phyloP scores from a whole-genome alignment of 108 stramenopile species.

The Cyclostephanos invisitatus region DNA sequence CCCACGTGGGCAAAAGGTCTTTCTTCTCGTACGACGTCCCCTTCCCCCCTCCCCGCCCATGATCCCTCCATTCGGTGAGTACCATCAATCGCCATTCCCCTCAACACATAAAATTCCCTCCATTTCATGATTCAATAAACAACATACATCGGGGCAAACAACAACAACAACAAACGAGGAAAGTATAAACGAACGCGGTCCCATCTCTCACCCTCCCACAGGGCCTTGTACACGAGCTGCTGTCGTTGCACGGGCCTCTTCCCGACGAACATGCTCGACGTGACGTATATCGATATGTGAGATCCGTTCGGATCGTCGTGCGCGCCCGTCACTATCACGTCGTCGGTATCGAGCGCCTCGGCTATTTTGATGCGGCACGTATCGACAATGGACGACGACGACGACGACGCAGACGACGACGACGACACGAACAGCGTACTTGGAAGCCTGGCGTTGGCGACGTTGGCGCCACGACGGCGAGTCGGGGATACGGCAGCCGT shows the following conservation, averaged over 20 bases:
- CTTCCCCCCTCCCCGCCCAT: no score
- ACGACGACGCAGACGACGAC: not conserved
- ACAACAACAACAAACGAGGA: not conserved
- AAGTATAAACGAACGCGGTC: not conserved
- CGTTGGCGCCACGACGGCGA: not conserved
- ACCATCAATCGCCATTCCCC: no score
- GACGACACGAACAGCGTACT: not conserved
- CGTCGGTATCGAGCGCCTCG: conserved; percentile 68
- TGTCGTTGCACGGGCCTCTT: conserved; percentile 86
- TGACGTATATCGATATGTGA: conserved; percentile 86
- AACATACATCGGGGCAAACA: no score
- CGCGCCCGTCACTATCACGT: conserved; percentile 79
- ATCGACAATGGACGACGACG: conserved; percentile 61
- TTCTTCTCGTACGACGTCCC: no score
- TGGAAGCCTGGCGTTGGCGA: not conserved
- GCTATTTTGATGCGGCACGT: conserved; percentile 73
- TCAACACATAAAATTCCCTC: no score
- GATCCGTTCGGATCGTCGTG: conserved; percentile 93
- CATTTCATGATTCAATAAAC: no score
- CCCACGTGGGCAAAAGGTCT: no score
- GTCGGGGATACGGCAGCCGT: not conserved
- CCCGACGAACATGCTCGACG: conserved; percentile 77
- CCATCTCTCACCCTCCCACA: conserved; percentile 66
- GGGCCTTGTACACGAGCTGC: conserved; percentile 92
- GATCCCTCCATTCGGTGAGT: no score